phyloP scores from a whole-genome alignment of 257 asterid species.

The Buddleja alternifolia region DNA sequence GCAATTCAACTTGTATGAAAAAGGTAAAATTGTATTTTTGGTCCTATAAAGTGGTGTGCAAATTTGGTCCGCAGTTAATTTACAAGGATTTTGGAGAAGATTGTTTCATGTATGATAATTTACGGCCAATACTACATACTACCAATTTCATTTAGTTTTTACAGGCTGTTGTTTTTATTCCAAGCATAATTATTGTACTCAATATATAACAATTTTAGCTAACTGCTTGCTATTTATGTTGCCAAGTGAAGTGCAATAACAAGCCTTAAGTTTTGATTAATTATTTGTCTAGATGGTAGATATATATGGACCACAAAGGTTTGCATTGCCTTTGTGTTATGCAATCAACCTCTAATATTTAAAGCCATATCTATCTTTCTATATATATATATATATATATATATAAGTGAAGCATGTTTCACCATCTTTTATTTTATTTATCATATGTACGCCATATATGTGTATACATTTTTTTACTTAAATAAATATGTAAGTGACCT shows the following conservation, averaged over 20 bases:
- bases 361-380: no score
- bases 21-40: no score
- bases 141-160: not conserved
- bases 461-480: no score
- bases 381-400: conserved; percentile 10
- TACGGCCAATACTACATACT: no score
- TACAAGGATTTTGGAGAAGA: no score
- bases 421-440: no score
- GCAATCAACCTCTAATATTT: conserved; percentile 38
- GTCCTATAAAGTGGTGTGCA: no score
- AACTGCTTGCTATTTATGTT: conserved; percentile 19
- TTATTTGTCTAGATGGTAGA: not conserved
- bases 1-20: no score
- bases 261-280: conserved; percentile 35
- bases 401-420: conserved; percentile 18
- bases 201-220: conserved; percentile 11
- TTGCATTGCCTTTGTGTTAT: conserved; percentile 33
- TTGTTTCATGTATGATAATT: conserved; percentile 5
- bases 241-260: conserved; percentile 22
- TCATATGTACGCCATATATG: no score
- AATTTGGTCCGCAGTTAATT: no score
- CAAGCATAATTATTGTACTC: conserved; percentile 1
- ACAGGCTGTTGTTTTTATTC: conserved; percentile 33
- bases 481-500: no score
- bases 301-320: conserved; percentile 44